Conservation (phyloP, 192 early-diverging fungal species). For the Chytriomyces sp. region DNA sequence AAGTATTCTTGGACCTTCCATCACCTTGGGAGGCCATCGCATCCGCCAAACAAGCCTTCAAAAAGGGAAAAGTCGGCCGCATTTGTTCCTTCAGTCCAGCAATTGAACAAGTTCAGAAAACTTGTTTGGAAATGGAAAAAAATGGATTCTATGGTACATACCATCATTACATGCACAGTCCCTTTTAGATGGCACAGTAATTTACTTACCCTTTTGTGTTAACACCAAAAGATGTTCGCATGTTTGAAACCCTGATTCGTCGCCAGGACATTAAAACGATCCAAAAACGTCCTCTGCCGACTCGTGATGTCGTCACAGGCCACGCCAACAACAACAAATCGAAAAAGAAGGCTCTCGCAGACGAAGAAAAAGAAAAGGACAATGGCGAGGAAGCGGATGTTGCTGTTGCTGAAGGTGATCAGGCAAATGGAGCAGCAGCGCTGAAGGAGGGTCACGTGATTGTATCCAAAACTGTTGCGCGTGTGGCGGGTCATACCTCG, state of each 20-base stretch:
- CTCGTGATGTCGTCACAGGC: not conserved
- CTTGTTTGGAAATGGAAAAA: constrained; percentile 76
- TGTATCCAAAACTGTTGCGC: constrained; percentile 65
- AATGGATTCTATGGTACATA: constrained; percentile 87
- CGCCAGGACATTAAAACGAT: constrained; percentile 73
- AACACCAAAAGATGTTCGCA: constrained; percentile 68
- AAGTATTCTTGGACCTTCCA: constrained; percentile 94
- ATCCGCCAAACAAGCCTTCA: constrained; percentile 84
- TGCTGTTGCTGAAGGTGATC: constrained; percentile 33
- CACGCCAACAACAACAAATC: constrained; percentile 54
- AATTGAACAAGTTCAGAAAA: constrained; percentile 91
- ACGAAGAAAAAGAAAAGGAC: constrained; percentile 18
- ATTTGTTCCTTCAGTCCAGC: constrained; percentile 96
- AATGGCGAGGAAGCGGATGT: constrained; percentile 3
- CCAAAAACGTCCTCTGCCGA: constrained; percentile 65
- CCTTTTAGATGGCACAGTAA: constrained; percentile 5
- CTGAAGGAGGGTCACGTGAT: constrained; percentile 44
- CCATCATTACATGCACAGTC: not conserved
- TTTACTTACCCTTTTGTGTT: not conserved
- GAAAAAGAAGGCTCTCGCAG: constrained; percentile 22
- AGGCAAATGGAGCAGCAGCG: not conserved
- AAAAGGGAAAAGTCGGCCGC: constrained; percentile 76
- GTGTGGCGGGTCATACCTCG: constrained; percentile 87
- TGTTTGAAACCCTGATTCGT: constrained; percentile 92
- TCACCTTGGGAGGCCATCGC: constrained; percentile 93